Base-by-base conservation (phyloP, 2,329 filamentous ascomycete species). In the Aspergillus fijiensis region DNA sequence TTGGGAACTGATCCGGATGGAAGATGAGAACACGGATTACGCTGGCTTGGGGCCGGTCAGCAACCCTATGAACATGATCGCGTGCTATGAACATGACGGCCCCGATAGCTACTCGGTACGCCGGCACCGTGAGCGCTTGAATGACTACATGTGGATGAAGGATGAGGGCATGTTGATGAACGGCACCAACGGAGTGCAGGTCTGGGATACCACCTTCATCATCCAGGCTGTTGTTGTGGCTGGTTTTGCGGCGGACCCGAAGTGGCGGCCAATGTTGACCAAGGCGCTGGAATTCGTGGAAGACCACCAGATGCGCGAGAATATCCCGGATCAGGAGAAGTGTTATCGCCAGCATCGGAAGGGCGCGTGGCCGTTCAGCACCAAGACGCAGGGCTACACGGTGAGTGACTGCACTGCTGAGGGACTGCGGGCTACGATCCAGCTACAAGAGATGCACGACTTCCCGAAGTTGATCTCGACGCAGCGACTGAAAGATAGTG, bases 161-260 rank as follows among this genome's bases (percentile, higher is more conserved):
- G 76, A 87, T 35, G 93, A 97, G 72, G 95, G 95, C 5, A 92
- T 99, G 91, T 83, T 98, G 51, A 89, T 89, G 77, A 97, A 97
- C 69, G 95, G 95, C 42, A 99, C 95, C 9, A 98, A 99, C 67
- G 95, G 95, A n/a, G 93, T 98, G 1, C 95, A 99, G 76, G 90
- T 88, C 65, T 99, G 95, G 95, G 95, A 99, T 72, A 99, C 95
- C 0, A 85, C 92, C 0, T 98, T 98, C 72, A 80, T 89, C 19
- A 91, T 97, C 35, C 92, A 96, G 74, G 89, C 91, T 0, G 85
- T 91, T 5, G 85, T 91, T 55, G 90, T 91, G 52, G 88, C 91
- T 6, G 92, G 90, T 0, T 84, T 97, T 27, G 88, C 89, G n/a
- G 79, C 87, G 31, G 87, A 96, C 51, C 81, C 87, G 12, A 87